phyloP scores from a whole-genome alignment of 495 filamentous ascomycete genomes.

The Penicillium bovifimosum region DNA sequence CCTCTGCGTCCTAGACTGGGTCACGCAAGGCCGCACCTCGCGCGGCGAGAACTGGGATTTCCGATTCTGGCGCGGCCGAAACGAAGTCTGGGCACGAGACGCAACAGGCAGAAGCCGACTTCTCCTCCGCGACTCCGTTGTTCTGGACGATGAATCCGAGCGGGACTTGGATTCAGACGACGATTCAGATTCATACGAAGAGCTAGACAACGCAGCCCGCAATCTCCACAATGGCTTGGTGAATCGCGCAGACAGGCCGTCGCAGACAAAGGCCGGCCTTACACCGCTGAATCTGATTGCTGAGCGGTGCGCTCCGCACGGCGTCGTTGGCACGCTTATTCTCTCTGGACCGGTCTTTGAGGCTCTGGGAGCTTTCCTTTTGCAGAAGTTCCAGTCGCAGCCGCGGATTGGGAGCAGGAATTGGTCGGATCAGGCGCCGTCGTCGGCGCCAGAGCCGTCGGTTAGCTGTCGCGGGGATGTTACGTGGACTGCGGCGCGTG shows the following conservation, averaged over 20 bases:
- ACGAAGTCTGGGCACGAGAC: constrained; percentile 69
- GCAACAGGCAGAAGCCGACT: constrained; percentile 49
- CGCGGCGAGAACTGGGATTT: constrained; percentile 90
- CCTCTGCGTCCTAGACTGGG: constrained; percentile 88
- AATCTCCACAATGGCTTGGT: constrained; percentile 8
- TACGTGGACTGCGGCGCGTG: constrained; percentile 80
- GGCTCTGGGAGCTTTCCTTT: constrained; percentile 59
- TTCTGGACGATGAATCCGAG: constrained; percentile 54
- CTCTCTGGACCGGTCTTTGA: constrained; percentile 69
- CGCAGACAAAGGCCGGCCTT: constrained; percentile 11
- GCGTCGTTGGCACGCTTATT: constrained; percentile 77
- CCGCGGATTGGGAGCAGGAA: constrained; percentile 82
- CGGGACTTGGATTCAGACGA: constrained; percentile 13
- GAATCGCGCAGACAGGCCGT: constrained; percentile 8
- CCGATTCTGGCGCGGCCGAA: constrained; percentile 66
- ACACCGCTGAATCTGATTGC: constrained; percentile 31
- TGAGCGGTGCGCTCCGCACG: constrained; percentile 42
- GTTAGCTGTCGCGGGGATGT: constrained; percentile 50
- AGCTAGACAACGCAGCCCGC: background rate
- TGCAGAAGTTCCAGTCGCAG: constrained; percentile 66
- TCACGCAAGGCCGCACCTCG: constrained; percentile 77
- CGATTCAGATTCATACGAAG: constrained; percentile 7
- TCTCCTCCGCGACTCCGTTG: constrained; percentile 73
- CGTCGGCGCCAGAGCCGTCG: constrained; percentile 27
- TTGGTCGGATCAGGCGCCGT: constrained; percentile 49